Evolutionary conservation across 331 rosid species (phyloP).

Genomic region (Telfairia occidentalis): DNA sequence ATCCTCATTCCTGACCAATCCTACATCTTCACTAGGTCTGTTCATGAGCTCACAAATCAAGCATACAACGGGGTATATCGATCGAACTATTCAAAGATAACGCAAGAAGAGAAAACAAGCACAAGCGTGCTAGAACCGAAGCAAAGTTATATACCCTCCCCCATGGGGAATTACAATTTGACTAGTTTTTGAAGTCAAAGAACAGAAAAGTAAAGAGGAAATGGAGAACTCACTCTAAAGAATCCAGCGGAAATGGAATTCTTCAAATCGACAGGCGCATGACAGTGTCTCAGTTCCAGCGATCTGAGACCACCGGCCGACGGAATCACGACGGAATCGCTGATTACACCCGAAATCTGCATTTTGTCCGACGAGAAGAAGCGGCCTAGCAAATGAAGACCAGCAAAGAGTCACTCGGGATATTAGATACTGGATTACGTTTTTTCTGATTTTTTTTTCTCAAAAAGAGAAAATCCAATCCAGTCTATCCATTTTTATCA

Average conservation of each 20-base stretch:
- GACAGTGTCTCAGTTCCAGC: conserved; percentile 48
- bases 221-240: conserved; percentile 39
- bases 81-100: not conserved
- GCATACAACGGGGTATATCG: not conserved
- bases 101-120: not conserved
- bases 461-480: too few species aligned
- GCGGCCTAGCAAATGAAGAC: not conserved
- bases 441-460: not conserved
- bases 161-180: not conserved
- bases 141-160: not conserved
- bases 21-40: not conserved
- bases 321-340: conserved; percentile 54
- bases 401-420: not conserved
- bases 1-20: not conserved
- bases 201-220: not conserved
- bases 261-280: conserved; percentile 40
- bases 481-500: too few species aligned
- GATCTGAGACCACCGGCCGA: conserved; percentile 34
- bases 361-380: conserved; percentile 17
- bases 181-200: not conserved
- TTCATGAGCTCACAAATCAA: not conserved
- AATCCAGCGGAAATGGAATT: conserved; percentile 34
- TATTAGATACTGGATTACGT: not conserved
- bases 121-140: not conserved
- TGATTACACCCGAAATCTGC: conserved; percentile 58